Evolutionary conservation across 2,329 filamentous ascomycete species (phyloP), one percentile per base, ranked within the genome.

Genomic region (Beauveria varroae): DNA sequence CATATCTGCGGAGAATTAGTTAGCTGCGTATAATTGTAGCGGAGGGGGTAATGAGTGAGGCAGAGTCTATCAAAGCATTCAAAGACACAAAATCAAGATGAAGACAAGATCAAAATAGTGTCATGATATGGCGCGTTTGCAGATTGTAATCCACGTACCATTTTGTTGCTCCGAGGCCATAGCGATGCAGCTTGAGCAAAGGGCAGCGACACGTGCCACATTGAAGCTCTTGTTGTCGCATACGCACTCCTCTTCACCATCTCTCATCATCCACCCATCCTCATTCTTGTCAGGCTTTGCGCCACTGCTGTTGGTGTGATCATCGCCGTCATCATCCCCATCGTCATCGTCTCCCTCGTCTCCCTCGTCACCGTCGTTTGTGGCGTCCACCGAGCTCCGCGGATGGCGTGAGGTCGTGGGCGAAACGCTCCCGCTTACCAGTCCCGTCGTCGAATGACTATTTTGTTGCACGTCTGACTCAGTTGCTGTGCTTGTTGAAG

Each of bases 191-290:
- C 74, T 73, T 20, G 74, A 68, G 46, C 75, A 78, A 9, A 76
- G 64, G 1, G 69, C 74, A 6, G 73, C 71, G n/a, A 78, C 64
- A 43, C 67, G 63, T 40, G 71, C 67, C 14, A 78, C 75, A 51
- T 78, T 68, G 57, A 78, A 77, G 64, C 75, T 77, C 58, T 67
- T 65, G 57, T 77, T 76, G 8, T 64, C 56, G 56, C 75, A 78
- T 4, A 76, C 72, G 57, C 75, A 78, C 16, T 69, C 63, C 57
- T 68, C 65, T 61, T 78, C 75, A 1, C 68, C 68, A 18, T 67
- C 65, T 30, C 63, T 63, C 9, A 60, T 54, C 22, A 47, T 54
- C 55, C 26, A 56, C 20, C 65, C 67, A 57, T 63, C 65, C 4
- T 65, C 51, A 4, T 65, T 60, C 22, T 57, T 44, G 30, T 61